Evolutionary conservation across 2,329 filamentous ascomycete genomes (phyloP).

Genomic region (Neofusicoccum cordaticola): DNA sequence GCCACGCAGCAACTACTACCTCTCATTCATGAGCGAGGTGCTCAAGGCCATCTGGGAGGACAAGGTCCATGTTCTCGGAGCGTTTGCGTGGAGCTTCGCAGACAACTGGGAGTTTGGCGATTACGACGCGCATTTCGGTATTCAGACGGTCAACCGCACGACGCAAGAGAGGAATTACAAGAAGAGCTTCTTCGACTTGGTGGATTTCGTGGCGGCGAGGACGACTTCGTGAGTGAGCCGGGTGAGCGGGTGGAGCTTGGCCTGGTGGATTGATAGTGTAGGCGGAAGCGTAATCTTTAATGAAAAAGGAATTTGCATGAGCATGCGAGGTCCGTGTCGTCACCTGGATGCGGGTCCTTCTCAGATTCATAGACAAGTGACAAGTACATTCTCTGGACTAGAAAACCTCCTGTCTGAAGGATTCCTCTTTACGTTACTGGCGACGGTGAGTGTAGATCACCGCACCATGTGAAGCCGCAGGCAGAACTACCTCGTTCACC

Average conservation of each 20-base stretch:
- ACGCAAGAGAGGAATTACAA: constrained; percentile 37
- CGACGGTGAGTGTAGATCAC: too few species aligned
- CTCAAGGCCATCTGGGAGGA: constrained; percentile 40
- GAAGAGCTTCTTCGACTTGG: constrained; percentile 42
- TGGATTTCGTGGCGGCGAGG: constrained; percentile 48
- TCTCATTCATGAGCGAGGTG: constrained; percentile 32
- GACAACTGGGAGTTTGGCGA: constrained; percentile 50
- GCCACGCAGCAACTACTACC: constrained; percentile 31
- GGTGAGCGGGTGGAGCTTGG: too few species aligned
- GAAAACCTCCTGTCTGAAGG: too few species aligned
- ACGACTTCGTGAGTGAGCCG: not conserved
- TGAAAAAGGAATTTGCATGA: not conserved
- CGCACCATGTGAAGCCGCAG: too few species aligned
- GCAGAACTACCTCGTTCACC: too few species aligned
- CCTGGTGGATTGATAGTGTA: not conserved
- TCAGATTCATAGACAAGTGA: too few species aligned
- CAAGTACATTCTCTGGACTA: too few species aligned
- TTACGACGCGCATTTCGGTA: constrained; percentile 50
- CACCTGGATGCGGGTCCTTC: too few species aligned
- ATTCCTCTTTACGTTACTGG: too few species aligned
- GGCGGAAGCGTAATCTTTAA: not conserved
- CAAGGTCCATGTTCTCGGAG: constrained; percentile 38
- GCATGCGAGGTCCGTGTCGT: not conserved
- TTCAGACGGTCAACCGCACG: constrained; percentile 48
- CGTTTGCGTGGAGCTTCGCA: constrained; percentile 36